These are phyloP conservation scores for Magnolia changhungtana DNA, from an alignment of 164 flowering plant species.

Conservation along the genomic window DNA sequence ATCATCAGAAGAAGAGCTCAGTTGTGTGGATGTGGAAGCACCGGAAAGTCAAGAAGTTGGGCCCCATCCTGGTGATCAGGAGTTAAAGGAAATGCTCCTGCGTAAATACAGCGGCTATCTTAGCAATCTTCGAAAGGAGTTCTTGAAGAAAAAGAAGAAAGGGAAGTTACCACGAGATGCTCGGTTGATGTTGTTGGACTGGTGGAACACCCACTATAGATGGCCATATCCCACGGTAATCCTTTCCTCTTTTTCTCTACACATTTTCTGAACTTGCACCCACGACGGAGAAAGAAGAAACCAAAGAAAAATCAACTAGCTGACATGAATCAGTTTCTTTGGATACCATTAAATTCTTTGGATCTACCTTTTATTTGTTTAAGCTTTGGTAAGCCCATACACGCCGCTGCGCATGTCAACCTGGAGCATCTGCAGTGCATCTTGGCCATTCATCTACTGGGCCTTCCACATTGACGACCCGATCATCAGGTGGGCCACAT, in stretches of 20 bases:
- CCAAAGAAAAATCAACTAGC: too few relatives aligned
- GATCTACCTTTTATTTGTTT: too few relatives aligned
- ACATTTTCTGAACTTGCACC: background rate
- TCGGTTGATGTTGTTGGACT: conserved; percentile 35
- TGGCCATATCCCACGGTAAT: conserved; percentile 88
- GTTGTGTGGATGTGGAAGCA: conserved; percentile 41
- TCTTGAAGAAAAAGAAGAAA: conserved; percentile 57
- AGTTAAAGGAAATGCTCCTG: conserved; percentile 54
- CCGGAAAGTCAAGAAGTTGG: conserved; percentile 30
- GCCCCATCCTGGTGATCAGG: conserved; percentile 23
- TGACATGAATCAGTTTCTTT: too few relatives aligned
- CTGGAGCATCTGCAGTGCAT: too few relatives aligned
- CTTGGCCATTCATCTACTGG: too few relatives aligned
- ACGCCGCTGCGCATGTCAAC: too few relatives aligned
- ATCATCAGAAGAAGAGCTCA: conserved; percentile 48
- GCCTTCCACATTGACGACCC: too few relatives aligned
- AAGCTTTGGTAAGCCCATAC: too few relatives aligned
- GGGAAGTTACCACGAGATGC: conserved; percentile 71
- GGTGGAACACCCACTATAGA: conserved; percentile 65
- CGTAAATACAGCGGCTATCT: conserved; percentile 64
- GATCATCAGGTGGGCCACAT: too few relatives aligned
- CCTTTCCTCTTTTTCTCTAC: background rate
- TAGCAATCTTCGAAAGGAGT: conserved; percentile 48
- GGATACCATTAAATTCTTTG: too few relatives aligned
- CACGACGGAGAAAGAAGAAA: too few relatives aligned